Percentiles rank a stretch among this genome's conserved stretches.
phyloP scores from a whole-genome alignment of 1,284 basidiomycete species.

The Ceratobasidium theobromae region DNA sequence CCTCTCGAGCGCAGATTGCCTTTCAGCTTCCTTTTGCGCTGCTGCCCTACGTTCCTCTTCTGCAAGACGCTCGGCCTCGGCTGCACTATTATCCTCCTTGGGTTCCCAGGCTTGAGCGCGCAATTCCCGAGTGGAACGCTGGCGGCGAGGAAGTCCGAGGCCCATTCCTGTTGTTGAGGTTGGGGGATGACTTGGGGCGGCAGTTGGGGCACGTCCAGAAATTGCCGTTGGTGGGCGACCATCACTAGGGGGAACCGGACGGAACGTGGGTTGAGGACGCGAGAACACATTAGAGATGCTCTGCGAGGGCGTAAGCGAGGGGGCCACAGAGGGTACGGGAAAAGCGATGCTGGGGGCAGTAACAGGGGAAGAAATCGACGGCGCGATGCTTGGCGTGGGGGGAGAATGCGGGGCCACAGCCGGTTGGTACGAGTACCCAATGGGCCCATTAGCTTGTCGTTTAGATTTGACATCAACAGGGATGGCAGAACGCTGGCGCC shows the following conservation, averaged over 20 bases:
- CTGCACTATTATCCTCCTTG: conserved; percentile 21
- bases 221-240: not conserved
- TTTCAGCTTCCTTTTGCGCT: conserved; percentile 21
- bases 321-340: not conserved
- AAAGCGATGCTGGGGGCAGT: not conserved
- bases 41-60: conserved; percentile 13
- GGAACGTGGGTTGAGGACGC: conserved; percentile 14
- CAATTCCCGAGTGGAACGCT: conserved; percentile 17
- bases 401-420: not conserved
- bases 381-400: not conserved
- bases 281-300: conserved; percentile 22
- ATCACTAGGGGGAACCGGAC: not conserved
- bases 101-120: conserved; percentile 24
- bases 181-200: conserved; percentile 7
- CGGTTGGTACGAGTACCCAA: conserved; percentile 21
- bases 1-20: conserved; percentile 7
- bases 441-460: conserved; percentile 3
- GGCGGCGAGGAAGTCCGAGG: conserved; percentile 6
- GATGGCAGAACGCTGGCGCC: conserved; percentile 24
- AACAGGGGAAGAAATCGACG: not conserved
- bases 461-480: conserved; percentile 10
- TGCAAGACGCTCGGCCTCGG: conserved; percentile 17
- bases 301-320: conserved; percentile 23
- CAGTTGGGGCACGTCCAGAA: not conserved
- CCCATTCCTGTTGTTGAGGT: conserved; percentile 27